Percentiles rank a stretch among this genome's conserved stretches.
phyloP scores from a whole-genome alignment of 768 basidiomycete species.

The Mycena vulgaris region DNA sequence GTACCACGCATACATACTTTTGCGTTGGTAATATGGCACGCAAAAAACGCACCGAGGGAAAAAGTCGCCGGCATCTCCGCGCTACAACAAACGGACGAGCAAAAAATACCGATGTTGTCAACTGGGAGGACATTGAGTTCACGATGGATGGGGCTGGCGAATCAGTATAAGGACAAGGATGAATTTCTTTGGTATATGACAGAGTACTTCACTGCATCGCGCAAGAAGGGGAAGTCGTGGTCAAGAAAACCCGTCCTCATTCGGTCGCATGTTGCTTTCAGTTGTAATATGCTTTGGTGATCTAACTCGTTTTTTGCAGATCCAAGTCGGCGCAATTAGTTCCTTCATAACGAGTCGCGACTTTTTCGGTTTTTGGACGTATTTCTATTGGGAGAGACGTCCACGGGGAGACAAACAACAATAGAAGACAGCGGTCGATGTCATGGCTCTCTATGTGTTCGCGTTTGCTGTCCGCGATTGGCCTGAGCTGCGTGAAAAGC shows the following conservation, averaged over 20 bases:
- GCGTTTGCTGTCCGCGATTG: no score
- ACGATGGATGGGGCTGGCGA: not conserved
- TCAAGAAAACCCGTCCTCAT: not conserved
- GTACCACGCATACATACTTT: no score
- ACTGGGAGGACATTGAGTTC: not conserved
- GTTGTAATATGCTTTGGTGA: not conserved
- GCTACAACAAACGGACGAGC: not conserved
- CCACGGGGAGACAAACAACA: no score
- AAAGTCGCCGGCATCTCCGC: not conserved
- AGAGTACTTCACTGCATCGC: no score
- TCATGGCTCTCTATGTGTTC: no score
- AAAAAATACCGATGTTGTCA: not conserved
- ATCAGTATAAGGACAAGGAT: not conserved
- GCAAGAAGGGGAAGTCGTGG: not conserved
- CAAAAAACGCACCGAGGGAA: not conserved
- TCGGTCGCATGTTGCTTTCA: not conserved
- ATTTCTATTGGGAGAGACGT: no score
- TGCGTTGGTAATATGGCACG: no score
- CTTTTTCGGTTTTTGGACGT: no score
- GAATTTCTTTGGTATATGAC: not conserved
- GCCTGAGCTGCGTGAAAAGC: no score
- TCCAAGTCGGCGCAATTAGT: conserved; percentile 1
- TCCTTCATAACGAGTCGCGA: not conserved
- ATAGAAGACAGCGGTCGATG: no score
- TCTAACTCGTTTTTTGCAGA: not conserved